These are phyloP conservation scores for Blastobotrys proliferans DNA, from an alignment of 1,139 yeast genomes.

Conservation along the genomic window DNA sequence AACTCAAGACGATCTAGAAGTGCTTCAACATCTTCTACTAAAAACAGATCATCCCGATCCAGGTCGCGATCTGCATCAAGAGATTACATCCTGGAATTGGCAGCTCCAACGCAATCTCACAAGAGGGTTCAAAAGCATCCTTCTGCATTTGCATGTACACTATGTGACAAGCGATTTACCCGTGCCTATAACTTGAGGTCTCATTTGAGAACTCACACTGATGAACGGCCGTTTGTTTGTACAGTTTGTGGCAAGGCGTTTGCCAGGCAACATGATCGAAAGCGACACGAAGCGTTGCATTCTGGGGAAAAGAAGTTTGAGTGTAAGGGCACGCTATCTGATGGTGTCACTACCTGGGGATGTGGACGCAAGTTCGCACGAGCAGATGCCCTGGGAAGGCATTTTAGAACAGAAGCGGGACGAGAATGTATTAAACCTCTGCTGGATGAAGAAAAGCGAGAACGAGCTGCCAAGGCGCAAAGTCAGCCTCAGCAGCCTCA, in stretches of 20 bases:
- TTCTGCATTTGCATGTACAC: slow-evolving; percentile 72
- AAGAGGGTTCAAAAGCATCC: slow-evolving; percentile 72
- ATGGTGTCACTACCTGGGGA: slow-evolving; percentile 69
- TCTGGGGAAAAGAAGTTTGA: slow-evolving; percentile 85
- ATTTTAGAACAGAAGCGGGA: slow-evolving; percentile 92
- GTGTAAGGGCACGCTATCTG: slow-evolving; percentile 69
- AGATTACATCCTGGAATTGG: slow-evolving; percentile 36
- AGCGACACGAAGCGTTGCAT: slow-evolving; percentile 90
- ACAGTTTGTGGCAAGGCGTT: slow-evolving; percentile 87
- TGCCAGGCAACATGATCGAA: slow-evolving; percentile 93
- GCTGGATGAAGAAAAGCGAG: slow-evolving; percentile 58
- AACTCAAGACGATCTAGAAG: slow-evolving; percentile 18
- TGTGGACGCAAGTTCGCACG: slow-evolving; percentile 92
- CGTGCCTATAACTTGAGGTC: slow-evolving; percentile 90
- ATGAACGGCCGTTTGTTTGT: slow-evolving; percentile 88
- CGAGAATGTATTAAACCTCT: slow-evolving; percentile 72
- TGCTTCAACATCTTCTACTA: slow-evolving; percentile 15
- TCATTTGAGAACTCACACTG: slow-evolving; percentile 88
- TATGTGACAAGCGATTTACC: slow-evolving; percentile 84
- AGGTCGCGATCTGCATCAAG: slow-evolving; percentile 28
- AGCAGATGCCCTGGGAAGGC: slow-evolving; percentile 92
- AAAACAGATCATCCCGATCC: slow-evolving; percentile 19
- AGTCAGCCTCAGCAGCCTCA: slow-evolving; percentile 3
- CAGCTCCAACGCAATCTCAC: slow-evolving; percentile 35
- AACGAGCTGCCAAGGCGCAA: slow-evolving; percentile 6